Evolutionary conservation across 1,139 yeast species (phyloP).

Genomic region (Hyphopichia pseudoburtonii): DNA sequence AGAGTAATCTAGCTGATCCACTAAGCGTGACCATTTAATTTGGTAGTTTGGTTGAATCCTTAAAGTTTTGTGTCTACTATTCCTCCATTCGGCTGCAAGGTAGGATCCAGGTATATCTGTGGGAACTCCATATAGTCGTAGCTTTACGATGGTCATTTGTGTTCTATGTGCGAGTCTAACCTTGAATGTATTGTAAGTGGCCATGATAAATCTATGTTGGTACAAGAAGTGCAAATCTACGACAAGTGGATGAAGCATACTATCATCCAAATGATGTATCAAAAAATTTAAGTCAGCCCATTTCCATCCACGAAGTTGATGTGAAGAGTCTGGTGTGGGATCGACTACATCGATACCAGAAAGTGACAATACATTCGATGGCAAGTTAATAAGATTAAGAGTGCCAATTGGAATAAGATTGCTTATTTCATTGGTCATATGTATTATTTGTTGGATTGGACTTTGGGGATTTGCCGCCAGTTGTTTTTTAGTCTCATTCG

Average conservation of each 20-base stretch:
- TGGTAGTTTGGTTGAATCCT: conserved; percentile 27
- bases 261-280: conserved; percentile 9
- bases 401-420: conserved; percentile 50
- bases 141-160: conserved; percentile 13
- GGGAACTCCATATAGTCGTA: conserved; percentile 53
- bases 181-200: conserved; percentile 39
- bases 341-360: conserved; percentile 12
- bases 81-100: conserved; percentile 32
- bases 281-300: conserved; percentile 49
- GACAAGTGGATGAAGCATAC: conserved; percentile 19
- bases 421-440: conserved; percentile 35
- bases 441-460: no score
- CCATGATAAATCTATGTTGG: conserved; percentile 36
- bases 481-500: no score
- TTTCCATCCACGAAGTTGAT: conserved; percentile 34
- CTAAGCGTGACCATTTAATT: conserved; percentile 29
- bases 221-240: conserved; percentile 41
- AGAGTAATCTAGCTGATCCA: conserved; percentile 41
- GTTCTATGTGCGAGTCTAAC: neutral
- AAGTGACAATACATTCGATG: conserved; percentile 24
- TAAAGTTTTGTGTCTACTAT: conserved; percentile 13
- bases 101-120: conserved; percentile 41
- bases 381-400: conserved; percentile 40
- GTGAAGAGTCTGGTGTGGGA: neutral
- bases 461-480: no score